phyloP scores from a whole-genome alignment of 2,329 filamentous ascomycete genomes.

The Ophiostoma triangulosporum region DNA sequence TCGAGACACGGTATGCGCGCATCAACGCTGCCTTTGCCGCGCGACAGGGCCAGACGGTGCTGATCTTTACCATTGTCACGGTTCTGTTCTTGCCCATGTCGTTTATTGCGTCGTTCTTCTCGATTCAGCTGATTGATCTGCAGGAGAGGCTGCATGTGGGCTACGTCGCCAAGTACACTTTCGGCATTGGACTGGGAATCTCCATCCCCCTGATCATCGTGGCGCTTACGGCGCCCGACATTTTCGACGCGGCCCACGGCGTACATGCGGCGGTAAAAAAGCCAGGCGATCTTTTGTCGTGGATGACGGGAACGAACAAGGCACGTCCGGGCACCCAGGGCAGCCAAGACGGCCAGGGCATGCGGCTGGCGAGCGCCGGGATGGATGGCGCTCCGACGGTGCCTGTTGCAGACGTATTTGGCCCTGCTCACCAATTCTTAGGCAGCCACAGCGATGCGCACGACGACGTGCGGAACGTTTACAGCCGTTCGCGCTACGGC shows the following conservation, averaged over 20 bases:
- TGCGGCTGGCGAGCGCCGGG: not conserved
- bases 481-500: not conserved
- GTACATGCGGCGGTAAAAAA: not conserved
- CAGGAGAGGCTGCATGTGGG: constrained; percentile 18
- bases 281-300: not conserved
- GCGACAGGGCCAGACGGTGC: constrained; percentile 30
- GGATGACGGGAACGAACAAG: not conserved
- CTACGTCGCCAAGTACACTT: constrained; percentile 20
- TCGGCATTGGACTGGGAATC: constrained; percentile 27
- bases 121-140: constrained; percentile 34
- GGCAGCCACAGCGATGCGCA: not conserved
- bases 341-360: not conserved
- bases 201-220: constrained; percentile 25
- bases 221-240: constrained; percentile 25
- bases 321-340: not conserved
- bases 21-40: constrained; percentile 49
- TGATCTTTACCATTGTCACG: constrained; percentile 32
- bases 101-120: constrained; percentile 30
- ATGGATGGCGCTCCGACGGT: too few relatives aligned
- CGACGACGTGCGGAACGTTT: not conserved
- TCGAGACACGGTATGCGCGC: constrained; percentile 47
- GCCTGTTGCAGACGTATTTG: not conserved
- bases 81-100: constrained; percentile 31
- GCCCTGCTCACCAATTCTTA: not conserved
- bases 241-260: constrained; percentile 15